These are phyloP conservation scores for Posidonia australis DNA, from an alignment of 106 monocot species.

Conservation along the genomic window DNA sequence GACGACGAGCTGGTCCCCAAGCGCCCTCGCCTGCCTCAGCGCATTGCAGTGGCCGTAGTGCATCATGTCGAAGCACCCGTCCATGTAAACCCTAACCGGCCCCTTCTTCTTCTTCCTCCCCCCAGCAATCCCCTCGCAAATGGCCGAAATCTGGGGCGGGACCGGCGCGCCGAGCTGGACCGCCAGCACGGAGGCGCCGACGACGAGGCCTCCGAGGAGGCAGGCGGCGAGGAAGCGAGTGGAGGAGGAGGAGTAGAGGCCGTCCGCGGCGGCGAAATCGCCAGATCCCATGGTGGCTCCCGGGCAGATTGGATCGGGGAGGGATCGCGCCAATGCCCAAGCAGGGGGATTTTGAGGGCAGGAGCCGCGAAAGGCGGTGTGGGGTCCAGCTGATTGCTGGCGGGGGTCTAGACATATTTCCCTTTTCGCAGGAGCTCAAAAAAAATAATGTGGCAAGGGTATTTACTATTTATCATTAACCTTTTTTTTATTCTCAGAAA, in stretches of 20 bases:
- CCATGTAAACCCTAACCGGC: slow-evolving; percentile 89
- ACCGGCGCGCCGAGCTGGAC: slow-evolving; percentile 18
- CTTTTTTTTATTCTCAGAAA: too few relatives aligned
- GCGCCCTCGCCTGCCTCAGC: slow-evolving; percentile 74
- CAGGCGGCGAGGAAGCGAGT: slow-evolving; percentile 21
- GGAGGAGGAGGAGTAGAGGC: background rate
- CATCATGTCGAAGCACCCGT: slow-evolving; percentile 99
- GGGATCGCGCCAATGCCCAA: too few relatives aligned
- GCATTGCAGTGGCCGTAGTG: slow-evolving; percentile 98
- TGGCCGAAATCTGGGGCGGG: background rate
- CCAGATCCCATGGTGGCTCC: too few relatives aligned
- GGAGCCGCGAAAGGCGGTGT: too few relatives aligned
- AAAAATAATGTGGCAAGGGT: too few relatives aligned
- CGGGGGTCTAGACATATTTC: too few relatives aligned
- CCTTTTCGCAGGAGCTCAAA: too few relatives aligned
- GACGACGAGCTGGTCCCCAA: slow-evolving; percentile 90
- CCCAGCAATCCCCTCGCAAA: slow-evolving; percentile 12
- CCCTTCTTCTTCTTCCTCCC: slow-evolving; percentile 38
- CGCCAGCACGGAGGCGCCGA: slow-evolving; percentile 30
- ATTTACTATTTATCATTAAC: too few relatives aligned
- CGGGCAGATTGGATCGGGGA: too few relatives aligned
- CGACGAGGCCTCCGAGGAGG: slow-evolving; percentile 35
- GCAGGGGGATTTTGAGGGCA: too few relatives aligned
- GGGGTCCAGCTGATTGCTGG: too few relatives aligned
- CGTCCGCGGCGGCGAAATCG: too few relatives aligned